Evolutionary conservation across 2,329 filamentous ascomycete genomes (phyloP).

Genomic region (Fonsecaea pugnacius): DNA sequence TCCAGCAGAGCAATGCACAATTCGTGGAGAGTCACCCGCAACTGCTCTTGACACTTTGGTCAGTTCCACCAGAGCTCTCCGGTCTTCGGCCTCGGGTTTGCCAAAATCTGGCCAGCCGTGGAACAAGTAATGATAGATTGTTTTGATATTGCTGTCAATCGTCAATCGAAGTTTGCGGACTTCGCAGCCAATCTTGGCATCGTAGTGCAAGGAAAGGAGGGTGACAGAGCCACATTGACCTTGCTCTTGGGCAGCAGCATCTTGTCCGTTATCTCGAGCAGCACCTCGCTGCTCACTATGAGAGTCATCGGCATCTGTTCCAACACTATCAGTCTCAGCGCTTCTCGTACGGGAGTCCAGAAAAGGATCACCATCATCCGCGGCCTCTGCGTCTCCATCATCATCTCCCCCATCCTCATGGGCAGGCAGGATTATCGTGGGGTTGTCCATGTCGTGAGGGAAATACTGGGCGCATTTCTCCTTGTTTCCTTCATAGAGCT

Average conservation of each 20-base stretch:
- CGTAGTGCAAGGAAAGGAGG: conserved; percentile 60
- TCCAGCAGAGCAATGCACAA: conserved; percentile 87
- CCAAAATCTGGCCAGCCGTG: conserved; percentile 88
- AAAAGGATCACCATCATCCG: conserved; percentile 50
- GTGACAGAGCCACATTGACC: conserved; percentile 56
- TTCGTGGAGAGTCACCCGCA: conserved; percentile 68
- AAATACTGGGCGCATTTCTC: conserved; percentile 94
- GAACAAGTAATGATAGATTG: conserved; percentile 84
- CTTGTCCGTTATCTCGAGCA: conserved; percentile 5
- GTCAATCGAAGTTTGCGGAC: conserved; percentile 70
- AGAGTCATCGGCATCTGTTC: conserved; percentile 27
- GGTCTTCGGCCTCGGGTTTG: conserved; percentile 66
- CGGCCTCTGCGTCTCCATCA: conserved; percentile 68
- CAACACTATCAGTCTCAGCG: conserved; percentile 36
- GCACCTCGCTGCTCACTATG: background rate
- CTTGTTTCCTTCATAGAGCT: conserved; percentile 74
- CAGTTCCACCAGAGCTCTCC: conserved; percentile 56
- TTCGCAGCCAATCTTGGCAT: conserved; percentile 65
- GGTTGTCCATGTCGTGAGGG: conserved; percentile 61
- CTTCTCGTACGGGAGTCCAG: conserved; percentile 31
- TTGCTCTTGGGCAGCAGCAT: conserved; percentile 11
- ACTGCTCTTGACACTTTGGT: conserved; percentile 55
- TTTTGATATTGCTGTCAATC: conserved; percentile 59
- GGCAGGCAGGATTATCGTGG: conserved; percentile 50
- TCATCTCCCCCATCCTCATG: conserved; percentile 48